A percentile compares a stretch with the other conserved stretches of the same genome.
Evolutionary conservation across 306 rosid genomes (phyloP).

Genomic region (Luffa acutangula): DNA sequence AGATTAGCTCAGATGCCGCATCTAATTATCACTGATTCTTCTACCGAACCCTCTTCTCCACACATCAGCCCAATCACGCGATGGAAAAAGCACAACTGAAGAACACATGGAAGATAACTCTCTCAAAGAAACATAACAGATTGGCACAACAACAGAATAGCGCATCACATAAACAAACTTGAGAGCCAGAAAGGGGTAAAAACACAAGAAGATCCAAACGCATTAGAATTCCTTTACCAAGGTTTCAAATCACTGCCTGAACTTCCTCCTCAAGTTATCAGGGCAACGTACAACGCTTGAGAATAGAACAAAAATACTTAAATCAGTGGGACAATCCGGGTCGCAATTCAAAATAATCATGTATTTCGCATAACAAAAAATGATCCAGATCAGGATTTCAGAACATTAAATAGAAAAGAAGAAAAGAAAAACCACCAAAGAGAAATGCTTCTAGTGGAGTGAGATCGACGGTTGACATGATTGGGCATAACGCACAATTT

Average conservation of each 20-base stretch:
- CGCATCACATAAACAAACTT: background rate
- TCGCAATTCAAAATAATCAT: no score
- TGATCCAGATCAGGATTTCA: no score
- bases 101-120: background rate
- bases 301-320: no score
- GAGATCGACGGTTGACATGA: no score
- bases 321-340: no score
- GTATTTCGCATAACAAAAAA: no score
- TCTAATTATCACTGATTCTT: background rate
- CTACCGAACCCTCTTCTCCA: background rate
- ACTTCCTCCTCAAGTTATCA: background rate
- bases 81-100: background rate
- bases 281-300: no score
- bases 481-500: no score
- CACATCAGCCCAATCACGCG: background rate
- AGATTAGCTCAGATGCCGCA: background rate
- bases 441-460: no score
- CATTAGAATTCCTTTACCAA: background rate
- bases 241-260: background rate
- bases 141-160: background rate
- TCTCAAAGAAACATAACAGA: background rate
- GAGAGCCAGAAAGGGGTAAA: background rate
- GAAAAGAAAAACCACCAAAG: no score
- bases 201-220: background rate
- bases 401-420: no score